A percentile compares a stretch with the other conserved stretches of the same genome.
These are phyloP conservation scores for Heracleum sosnowskyi DNA, from an alignment of 129 eudicot species.

Conservation along the genomic window DNA sequence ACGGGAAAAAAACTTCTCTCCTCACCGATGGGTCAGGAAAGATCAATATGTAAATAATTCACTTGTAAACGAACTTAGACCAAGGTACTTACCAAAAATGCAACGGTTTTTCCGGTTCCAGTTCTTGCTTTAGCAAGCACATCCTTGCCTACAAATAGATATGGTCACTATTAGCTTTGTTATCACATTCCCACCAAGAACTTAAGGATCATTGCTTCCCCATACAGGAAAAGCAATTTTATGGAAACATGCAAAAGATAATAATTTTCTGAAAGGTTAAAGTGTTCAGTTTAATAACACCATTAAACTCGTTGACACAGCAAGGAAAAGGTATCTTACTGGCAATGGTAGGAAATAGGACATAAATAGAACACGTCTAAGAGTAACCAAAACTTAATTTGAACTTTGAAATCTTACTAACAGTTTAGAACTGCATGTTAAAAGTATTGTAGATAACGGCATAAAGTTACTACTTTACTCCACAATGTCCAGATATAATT, in stretches of 20 bases:
- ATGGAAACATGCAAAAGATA: neutral
- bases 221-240: neutral
- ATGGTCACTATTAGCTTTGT: neutral
- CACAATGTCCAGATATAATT: neutral
- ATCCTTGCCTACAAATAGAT: conserved; percentile 64
- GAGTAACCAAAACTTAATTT: neutral
- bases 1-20: neutral
- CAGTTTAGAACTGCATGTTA: neutral
- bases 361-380: neutral
- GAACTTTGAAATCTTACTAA: too few species aligned
- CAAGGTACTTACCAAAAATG: conserved; percentile 66
- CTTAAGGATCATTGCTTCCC: neutral
- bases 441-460: neutral
- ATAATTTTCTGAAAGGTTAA: neutral
- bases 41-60: neutral
- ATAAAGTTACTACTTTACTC: neutral
- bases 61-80: neutral
- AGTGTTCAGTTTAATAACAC: neutral
- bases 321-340: neutral
- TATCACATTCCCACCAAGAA: neutral
- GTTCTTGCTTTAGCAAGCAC: conserved; percentile 97
- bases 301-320: neutral
- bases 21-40: neutral
- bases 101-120: conserved; percentile 98
- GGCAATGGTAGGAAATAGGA: neutral